Percentiles rank a stretch among this genome's conserved stretches.
These are phyloP conservation scores for Aphanomyces stellatus DNA, from an alignment of 352 stramenopile species.

Conservation along the genomic window DNA sequence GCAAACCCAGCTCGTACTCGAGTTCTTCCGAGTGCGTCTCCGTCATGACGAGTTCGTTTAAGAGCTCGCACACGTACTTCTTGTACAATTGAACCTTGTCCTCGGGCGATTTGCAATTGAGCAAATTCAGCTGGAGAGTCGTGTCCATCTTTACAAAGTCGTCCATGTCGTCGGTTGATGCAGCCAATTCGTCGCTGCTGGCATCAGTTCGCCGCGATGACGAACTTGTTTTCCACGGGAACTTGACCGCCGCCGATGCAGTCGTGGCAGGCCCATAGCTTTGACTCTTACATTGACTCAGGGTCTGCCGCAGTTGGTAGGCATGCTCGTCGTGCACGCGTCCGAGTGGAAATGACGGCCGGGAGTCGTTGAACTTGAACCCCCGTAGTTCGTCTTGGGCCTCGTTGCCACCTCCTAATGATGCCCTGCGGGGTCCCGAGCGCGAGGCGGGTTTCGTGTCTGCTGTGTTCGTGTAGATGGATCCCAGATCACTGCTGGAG, in stretches of 20 bases:
- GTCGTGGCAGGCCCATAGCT: neutral
- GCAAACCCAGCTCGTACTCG: constrained; percentile 12
- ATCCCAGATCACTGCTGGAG: neutral
- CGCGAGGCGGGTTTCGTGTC: neutral
- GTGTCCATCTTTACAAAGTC: constrained; percentile 20
- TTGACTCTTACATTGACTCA: neutral
- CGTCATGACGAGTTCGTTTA: constrained; percentile 14
- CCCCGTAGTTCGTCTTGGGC: neutral
- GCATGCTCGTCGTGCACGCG: neutral
- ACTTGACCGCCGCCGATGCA: neutral
- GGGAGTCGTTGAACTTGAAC: too few relatives aligned
- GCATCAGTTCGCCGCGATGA: neutral
- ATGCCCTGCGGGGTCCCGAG: neutral
- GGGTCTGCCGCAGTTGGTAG: neutral
- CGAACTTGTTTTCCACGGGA: neutral
- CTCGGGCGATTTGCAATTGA: neutral
- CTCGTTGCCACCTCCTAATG: neutral
- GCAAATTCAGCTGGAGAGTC: constrained; percentile 5
- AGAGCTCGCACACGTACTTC: constrained; percentile 11
- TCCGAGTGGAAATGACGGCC: neutral
- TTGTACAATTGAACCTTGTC: constrained; percentile 17
- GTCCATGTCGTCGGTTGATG: constrained; percentile 5
- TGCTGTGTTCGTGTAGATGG: neutral
- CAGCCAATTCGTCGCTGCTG: neutral
- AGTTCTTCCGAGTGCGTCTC: constrained; percentile 15